Conservation (phyloP, 176 grass and related monocot genomes). For the Chloris gayana region DNA sequence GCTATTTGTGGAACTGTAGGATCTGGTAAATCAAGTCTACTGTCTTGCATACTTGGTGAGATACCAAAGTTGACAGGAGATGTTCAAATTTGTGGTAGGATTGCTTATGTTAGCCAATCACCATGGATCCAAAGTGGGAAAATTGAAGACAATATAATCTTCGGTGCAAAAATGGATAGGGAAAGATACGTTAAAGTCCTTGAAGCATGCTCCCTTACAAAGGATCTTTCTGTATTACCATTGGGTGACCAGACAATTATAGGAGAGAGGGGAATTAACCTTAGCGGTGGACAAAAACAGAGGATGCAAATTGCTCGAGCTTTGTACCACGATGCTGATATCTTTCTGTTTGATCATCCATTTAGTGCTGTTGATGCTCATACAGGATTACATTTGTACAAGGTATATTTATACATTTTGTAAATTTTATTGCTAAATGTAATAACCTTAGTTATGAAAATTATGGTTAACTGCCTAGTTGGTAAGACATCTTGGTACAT, state of each 20-base stretch:
- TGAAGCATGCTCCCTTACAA: constrained; percentile 60
- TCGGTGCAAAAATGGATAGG: constrained; percentile 47
- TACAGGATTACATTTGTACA: constrained; percentile 68
- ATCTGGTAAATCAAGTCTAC: constrained; percentile 77
- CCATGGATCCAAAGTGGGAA: constrained; percentile 81
- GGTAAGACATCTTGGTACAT: too few species aligned
- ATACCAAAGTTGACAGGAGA: constrained; percentile 69
- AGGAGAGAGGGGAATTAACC: constrained; percentile 79
- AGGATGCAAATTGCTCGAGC: constrained; percentile 71
- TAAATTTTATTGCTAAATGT: not conserved
- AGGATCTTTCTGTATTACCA: constrained; percentile 59
- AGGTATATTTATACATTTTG: constrained; percentile 28
- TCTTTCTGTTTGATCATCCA: constrained; percentile 80
- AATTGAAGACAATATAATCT: constrained; percentile 67
- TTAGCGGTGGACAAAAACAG: constrained; percentile 79
- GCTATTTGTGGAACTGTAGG: constrained; percentile 80
- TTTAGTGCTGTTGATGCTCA: constrained; percentile 78
- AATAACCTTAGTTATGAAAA: not conserved
- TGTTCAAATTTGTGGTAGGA: constrained; percentile 55
- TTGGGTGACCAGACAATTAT: constrained; percentile 70
- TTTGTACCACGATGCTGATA: constrained; percentile 74
- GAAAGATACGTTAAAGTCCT: constrained; percentile 53
- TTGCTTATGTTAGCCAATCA: constrained; percentile 66
- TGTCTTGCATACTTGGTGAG: constrained; percentile 79
- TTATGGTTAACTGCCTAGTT: not conserved